Conservation (phyloP, 2,329 filamentous ascomycete genomes). For the Fusarium kyushuense region DNA sequence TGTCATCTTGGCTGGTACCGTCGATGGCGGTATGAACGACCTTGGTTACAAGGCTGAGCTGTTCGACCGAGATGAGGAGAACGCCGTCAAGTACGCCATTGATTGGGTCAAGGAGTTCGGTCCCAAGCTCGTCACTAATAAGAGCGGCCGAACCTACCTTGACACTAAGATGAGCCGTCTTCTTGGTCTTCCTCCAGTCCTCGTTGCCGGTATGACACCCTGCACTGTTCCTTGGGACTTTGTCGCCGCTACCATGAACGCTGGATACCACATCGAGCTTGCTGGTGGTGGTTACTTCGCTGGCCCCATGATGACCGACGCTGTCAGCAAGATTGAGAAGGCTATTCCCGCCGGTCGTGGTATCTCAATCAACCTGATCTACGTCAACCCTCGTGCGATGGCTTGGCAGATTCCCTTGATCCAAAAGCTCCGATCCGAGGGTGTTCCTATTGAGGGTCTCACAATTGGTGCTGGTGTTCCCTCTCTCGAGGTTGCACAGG, state of each 20-base stretch:
- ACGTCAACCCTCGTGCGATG: constrained; percentile 90
- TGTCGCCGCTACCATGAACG: constrained; percentile 91
- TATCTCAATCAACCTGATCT: constrained; percentile 91
- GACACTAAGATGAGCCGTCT: constrained; percentile 96
- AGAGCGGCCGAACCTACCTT: constrained; percentile 88
- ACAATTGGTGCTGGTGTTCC: constrained; percentile 95
- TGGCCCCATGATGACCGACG: constrained; percentile 83
- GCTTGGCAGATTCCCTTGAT: constrained; percentile 91
- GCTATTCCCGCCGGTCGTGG: constrained; percentile 86
- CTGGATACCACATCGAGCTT: constrained; percentile 93
- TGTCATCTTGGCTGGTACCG: constrained; percentile 93
- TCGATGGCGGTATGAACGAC: constrained; percentile 89
- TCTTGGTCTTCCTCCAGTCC: constrained; percentile 84
- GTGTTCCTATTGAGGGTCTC: constrained; percentile 90
- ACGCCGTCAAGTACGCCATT: constrained; percentile 93
- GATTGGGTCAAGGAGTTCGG: constrained; percentile 99
- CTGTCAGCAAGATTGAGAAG: constrained; percentile 85
- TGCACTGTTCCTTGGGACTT: constrained; percentile 92
- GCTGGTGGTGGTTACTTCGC: constrained; percentile 92
- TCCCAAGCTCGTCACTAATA: constrained; percentile 90
- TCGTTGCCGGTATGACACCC: constrained; percentile 96
- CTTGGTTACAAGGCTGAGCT: constrained; percentile 98
- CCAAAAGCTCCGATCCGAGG: constrained; percentile 82
- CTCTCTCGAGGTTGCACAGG: constrained; percentile 90
- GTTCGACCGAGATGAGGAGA: constrained; percentile 94